phyloP scores from a whole-genome alignment of 192 early-diverging fungal genomes.

The Umbelopsis ramanniana region DNA sequence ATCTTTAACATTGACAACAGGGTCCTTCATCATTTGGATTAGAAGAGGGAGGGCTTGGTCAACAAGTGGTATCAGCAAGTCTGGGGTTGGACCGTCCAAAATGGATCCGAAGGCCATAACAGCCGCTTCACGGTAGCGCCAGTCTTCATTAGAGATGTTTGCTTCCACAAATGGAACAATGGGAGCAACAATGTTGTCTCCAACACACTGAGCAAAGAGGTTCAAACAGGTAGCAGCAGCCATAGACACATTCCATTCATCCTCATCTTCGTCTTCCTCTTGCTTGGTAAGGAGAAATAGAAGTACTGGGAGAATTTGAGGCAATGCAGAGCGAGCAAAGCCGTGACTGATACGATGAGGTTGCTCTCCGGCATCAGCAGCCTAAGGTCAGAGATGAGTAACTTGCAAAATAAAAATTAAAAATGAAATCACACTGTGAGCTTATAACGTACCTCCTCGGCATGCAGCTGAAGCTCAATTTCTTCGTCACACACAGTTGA shows the following conservation, averaged over 20 bases:
- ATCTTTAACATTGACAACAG: constrained; percentile 90
- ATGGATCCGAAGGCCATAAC: constrained; percentile 99
- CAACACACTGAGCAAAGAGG: constrained; percentile 83
- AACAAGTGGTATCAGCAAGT: constrained; percentile 69
- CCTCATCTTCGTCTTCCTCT: constrained; percentile 98
- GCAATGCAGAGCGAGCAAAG: constrained; percentile 79
- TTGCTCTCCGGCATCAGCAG: constrained; percentile 51
- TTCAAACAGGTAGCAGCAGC: constrained; percentile 95
- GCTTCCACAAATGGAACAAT: constrained; percentile 90
- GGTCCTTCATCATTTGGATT: constrained; percentile 89
- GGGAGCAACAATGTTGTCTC: constrained; percentile 76
- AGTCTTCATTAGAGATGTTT: constrained; percentile 84
- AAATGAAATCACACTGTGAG: neutral
- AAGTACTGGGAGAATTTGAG: constrained; percentile 86
- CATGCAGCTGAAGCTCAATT: constrained; percentile 70
- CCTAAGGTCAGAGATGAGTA: constrained; percentile 30
- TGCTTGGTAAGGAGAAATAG: constrained; percentile 92
- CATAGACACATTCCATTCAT: constrained; percentile 99
- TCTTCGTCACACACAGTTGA: constrained; percentile 98
- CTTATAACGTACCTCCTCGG: constrained; percentile 46
- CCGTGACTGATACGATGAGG: constrained; percentile 60
- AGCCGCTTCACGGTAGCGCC: constrained; percentile 95
- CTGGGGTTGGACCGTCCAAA: constrained; percentile 84
- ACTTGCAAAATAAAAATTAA: neutral
- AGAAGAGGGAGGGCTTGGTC: constrained; percentile 86